Evolutionary conservation across 768 basidiomycete species (phyloP).

Genomic region (Collybiopsis confluens): DNA sequence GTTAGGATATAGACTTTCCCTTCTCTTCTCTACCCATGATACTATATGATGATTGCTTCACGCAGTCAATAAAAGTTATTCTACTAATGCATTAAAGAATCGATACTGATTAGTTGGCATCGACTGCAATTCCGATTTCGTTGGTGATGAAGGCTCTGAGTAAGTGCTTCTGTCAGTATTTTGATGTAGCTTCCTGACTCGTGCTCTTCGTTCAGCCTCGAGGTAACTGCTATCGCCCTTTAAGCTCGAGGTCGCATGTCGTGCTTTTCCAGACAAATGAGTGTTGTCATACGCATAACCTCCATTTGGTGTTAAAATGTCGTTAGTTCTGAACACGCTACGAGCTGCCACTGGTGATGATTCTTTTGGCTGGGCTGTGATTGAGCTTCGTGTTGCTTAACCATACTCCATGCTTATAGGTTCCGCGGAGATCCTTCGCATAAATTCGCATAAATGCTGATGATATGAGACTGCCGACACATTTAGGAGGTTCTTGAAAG

Average conservation of each 20-base stretch:
- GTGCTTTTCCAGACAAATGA: no score
- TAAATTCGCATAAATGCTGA: no score
- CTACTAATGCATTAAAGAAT: neutral
- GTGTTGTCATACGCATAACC: neutral
- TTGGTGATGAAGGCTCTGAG: neutral
- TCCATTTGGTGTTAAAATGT: neutral
- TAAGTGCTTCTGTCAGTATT: neutral
- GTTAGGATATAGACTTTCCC: neutral
- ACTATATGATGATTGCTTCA: neutral
- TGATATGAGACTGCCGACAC: conserved; percentile 1
- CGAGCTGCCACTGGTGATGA: no score
- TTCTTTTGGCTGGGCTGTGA: neutral
- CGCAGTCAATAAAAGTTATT: neutral
- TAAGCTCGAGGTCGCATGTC: neutral
- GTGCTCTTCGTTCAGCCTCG: no score
- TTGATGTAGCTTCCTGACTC: neutral
- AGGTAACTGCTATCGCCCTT: no score
- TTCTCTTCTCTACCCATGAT: neutral
- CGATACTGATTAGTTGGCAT: neutral
- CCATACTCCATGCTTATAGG: neutral
- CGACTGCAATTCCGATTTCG: neutral
- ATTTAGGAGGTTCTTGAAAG: conserved; percentile 1
- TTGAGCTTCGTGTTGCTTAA: neutral
- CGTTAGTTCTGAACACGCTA: neutral
- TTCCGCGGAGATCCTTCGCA: conserved; percentile 8